Evolutionary conservation across 2,329 filamentous ascomycete species (phyloP).

Genomic region (Aureobasidium vineae): DNA sequence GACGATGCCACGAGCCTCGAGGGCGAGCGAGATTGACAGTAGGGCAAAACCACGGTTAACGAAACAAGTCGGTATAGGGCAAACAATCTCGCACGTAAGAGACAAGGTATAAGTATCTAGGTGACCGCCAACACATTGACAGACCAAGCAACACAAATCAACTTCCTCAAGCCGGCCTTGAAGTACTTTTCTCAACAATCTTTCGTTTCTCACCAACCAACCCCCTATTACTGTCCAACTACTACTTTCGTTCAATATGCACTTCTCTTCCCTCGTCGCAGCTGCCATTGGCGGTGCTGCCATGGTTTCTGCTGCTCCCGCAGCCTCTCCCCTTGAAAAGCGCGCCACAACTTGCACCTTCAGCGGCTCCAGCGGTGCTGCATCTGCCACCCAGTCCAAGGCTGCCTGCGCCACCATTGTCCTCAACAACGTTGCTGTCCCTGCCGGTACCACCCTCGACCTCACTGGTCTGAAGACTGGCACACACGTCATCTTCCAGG

Average conservation of each 20-base stretch:
- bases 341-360: constrained; percentile 29
- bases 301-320: constrained; percentile 22
- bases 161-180: constrained; percentile 18
- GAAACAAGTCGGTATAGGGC: constrained; percentile 13
- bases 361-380: constrained; percentile 25
- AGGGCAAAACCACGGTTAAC: not conserved
- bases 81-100: not conserved
- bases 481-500: constrained; percentile 57
- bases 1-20: not conserved
- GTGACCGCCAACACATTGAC: not conserved
- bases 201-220: not conserved
- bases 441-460: constrained; percentile 42
- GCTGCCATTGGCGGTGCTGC: constrained; percentile 26
- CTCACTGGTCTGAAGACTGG: constrained; percentile 38
- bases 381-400: constrained; percentile 28
- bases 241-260: constrained; percentile 20
- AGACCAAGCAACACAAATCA: constrained; percentile 11
- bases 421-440: constrained; percentile 41
- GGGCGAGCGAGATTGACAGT: not conserved
- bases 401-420: constrained; percentile 41
- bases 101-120: constrained; percentile 6
- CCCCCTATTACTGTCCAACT: not conserved
- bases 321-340: constrained; percentile 21
- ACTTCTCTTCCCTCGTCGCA: constrained; percentile 27
- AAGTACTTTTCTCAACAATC: not conserved